Evolutionary conservation across 108 stramenopile genomes (phyloP).

Genomic region (Nitzschia inconspicua): DNA sequence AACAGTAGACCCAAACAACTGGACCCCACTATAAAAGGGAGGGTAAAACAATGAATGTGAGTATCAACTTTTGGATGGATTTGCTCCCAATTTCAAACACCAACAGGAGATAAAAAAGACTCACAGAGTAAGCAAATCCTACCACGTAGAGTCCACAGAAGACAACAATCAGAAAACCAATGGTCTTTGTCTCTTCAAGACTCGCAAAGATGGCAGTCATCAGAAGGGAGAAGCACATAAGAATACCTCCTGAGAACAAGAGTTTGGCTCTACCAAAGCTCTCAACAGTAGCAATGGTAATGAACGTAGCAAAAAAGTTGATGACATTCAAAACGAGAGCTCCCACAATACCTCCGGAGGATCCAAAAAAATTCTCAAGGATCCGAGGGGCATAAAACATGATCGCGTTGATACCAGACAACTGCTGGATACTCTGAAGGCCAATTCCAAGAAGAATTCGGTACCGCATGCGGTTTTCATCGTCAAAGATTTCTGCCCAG

Average conservation of each 20-base stretch:
- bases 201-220: slow-evolving; percentile 17
- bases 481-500: background rate
- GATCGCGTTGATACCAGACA: slow-evolving; percentile 4
- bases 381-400: slow-evolving; percentile 6
- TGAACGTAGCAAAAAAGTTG: slow-evolving; percentile 37
- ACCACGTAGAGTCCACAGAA: slow-evolving; percentile 25
- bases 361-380: background rate
- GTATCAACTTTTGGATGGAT: too few species aligned
- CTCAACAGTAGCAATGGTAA: slow-evolving; percentile 32
- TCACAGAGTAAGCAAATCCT: slow-evolving; percentile 26
- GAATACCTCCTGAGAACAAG: slow-evolving; percentile 16
- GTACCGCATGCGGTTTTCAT: background rate
- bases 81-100: background rate
- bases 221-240: slow-evolving; percentile 12
- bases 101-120: background rate
- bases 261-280: slow-evolving; percentile 17
- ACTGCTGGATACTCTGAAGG: background rate
- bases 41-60: background rate
- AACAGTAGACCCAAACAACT: slow-evolving; percentile 39
- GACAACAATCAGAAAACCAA: slow-evolving; percentile 21
- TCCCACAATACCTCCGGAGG: slow-evolving; percentile 1
- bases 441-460: background rate
- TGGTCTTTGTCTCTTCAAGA: background rate
- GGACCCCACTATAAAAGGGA: slow-evolving; percentile 24
- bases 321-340: slow-evolving; percentile 28